phyloP scores from a whole-genome alignment of 2,329 filamentous ascomycete genomes.

The Dactylella cylindrospora region DNA sequence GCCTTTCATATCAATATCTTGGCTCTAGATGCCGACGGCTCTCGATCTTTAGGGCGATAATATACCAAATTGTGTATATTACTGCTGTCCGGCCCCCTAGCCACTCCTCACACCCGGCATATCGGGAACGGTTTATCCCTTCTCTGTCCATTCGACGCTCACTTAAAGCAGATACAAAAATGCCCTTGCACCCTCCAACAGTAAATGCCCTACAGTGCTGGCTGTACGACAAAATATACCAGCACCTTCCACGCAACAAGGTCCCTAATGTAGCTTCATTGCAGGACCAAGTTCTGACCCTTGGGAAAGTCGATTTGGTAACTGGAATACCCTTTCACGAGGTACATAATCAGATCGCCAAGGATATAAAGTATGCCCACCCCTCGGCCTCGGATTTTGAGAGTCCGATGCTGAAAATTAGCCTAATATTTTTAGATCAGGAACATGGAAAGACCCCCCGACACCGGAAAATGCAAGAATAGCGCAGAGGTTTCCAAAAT shows the following conservation, averaged over 20 bases:
- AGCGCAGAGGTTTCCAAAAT: background rate
- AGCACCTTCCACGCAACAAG: background rate
- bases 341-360: background rate
- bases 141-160: too few relatives aligned
- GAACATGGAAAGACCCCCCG: background rate
- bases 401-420: background rate
- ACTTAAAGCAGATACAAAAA: too few relatives aligned
- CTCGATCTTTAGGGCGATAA: too few relatives aligned
- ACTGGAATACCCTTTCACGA: background rate
- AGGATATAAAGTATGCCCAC: background rate
- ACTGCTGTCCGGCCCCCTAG: too few relatives aligned
- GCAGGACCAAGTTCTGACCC: too few relatives aligned
- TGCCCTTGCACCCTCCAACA: background rate
- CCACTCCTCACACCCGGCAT: too few relatives aligned
- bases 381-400: too few relatives aligned
- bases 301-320: too few relatives aligned
- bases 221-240: background rate
- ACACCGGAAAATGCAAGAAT: background rate
- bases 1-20: too few relatives aligned
- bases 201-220: background rate
- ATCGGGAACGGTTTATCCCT: too few relatives aligned
- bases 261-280: background rate
- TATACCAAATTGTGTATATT: too few relatives aligned
- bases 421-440: background rate
- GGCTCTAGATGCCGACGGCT: too few relatives aligned